phyloP scores from a whole-genome alignment of 2,329 filamentous ascomycete species.

The Claviceps humidiphila region DNA sequence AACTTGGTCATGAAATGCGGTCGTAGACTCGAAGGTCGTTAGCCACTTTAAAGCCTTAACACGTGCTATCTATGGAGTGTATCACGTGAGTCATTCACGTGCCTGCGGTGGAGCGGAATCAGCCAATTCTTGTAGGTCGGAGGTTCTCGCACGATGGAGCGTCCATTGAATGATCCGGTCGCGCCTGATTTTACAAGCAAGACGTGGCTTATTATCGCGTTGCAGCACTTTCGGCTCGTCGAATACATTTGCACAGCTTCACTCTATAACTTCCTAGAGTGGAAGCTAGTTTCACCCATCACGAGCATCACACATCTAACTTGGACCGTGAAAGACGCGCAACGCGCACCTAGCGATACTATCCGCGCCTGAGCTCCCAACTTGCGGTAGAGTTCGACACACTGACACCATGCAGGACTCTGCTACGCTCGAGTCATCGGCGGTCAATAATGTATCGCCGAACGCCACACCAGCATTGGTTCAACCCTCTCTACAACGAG shows the following conservation, averaged over 20 bases:
- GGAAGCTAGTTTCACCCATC: not conserved
- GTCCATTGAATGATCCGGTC: slow-evolving; percentile 7
- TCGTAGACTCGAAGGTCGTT: not conserved
- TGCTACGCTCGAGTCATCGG: slow-evolving; percentile 43
- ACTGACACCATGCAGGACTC: slow-evolving; percentile 43
- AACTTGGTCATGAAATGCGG: not conserved
- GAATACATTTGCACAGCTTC: not conserved
- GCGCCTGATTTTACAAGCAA: slow-evolving; percentile 26
- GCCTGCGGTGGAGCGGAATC: not conserved
- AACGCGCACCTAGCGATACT: slow-evolving; percentile 6
- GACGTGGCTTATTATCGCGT: slow-evolving; percentile 18
- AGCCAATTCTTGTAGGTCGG: not conserved
- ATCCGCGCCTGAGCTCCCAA: not conserved
- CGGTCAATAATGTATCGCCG: slow-evolving; percentile 38
- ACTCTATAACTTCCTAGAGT: too few species aligned
- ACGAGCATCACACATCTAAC: not conserved
- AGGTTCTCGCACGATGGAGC: not conserved
- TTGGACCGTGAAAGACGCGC: slow-evolving; percentile 2
- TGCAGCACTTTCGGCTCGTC: not conserved
- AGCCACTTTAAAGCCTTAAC: not conserved
- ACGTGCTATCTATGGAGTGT: not conserved
- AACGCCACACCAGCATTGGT: slow-evolving; percentile 42
- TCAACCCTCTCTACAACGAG: slow-evolving; percentile 38
- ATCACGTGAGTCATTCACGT: slow-evolving; percentile 4
- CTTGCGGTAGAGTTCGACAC: not conserved